phyloP scores from a whole-genome alignment of 768 basidiomycete genomes.

The Dentipellis fragilis region DNA sequence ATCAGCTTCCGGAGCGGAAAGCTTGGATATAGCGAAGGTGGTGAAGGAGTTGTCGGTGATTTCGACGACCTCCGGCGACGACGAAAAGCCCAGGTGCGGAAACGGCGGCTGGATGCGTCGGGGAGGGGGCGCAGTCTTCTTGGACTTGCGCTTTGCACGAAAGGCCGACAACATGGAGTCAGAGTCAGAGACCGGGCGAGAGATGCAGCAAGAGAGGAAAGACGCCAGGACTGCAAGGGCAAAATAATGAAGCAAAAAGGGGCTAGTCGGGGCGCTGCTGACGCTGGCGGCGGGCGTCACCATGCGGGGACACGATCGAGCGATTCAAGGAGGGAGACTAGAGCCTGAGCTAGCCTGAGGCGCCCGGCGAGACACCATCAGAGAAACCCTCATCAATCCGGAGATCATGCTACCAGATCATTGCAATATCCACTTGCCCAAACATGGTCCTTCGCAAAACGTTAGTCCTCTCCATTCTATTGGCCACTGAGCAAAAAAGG shows the following conservation, averaged over 20 bases:
- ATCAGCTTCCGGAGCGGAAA: neutral
- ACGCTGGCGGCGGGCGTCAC: neutral
- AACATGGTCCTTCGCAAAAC: no score
- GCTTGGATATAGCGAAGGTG: neutral
- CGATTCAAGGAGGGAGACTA: neutral
- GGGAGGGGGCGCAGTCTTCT: constrained; percentile 4
- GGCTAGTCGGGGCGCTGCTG: neutral
- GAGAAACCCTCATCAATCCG: neutral
- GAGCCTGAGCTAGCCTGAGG: neutral
- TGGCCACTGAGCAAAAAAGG: no score
- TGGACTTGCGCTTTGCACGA: constrained; percentile 12
- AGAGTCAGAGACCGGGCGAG: neutral
- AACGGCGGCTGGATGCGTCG: neutral
- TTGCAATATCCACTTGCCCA: neutral
- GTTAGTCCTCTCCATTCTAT: no score
- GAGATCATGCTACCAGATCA: neutral
- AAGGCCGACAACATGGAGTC: constrained; percentile 9
- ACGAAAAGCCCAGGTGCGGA: neutral
- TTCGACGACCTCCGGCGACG: constrained; percentile 6
- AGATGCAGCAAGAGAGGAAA: neutral
- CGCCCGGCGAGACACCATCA: neutral
- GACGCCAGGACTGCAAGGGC: neutral
- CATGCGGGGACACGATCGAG: neutral
- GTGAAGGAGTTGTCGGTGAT: constrained; percentile 1
- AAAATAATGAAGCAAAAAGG: neutral